Percentiles rank a stretch among this genome's conserved stretches.
Evolutionary conservation across 2,329 filamentous ascomycete genomes (phyloP).

Genomic region (Alternaria ventricosa): DNA sequence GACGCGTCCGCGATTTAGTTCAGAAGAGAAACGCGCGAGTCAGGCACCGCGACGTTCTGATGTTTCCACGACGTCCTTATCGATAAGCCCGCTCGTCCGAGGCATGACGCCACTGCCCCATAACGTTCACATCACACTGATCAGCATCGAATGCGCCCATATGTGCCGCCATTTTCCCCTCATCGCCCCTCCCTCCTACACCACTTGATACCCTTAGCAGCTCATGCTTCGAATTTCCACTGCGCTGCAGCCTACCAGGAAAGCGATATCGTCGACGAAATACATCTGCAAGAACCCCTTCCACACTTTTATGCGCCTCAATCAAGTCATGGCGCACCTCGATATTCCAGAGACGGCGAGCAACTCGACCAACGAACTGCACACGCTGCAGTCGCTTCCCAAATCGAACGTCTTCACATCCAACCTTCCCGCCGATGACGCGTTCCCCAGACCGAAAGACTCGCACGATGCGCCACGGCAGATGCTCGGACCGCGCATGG

Average conservation of each 20-base stretch:
- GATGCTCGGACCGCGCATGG: slow-evolving; percentile 78
- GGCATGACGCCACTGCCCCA: slow-evolving; percentile 32
- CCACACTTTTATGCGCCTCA: slow-evolving; percentile 43
- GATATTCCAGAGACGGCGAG: slow-evolving; percentile 34
- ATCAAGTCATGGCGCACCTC: slow-evolving; percentile 55
- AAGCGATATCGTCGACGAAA: slow-evolving; percentile 2
- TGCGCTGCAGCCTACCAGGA: slow-evolving; percentile 9
- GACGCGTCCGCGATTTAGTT: neutral
- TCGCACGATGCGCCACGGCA: slow-evolving; percentile 83
- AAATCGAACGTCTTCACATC: slow-evolving; percentile 71
- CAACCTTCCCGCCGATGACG: slow-evolving; percentile 75
- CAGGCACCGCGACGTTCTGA: slow-evolving; percentile 12
- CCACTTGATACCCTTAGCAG: neutral
- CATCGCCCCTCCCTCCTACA: neutral
- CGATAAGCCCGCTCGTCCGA: slow-evolving; percentile 22
- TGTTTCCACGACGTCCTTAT: slow-evolving; percentile 14
- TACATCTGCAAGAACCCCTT: slow-evolving; percentile 9
- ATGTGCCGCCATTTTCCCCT: slow-evolving; percentile 19
- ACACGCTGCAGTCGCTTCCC: slow-evolving; percentile 60
- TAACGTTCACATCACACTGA: slow-evolving; percentile 25
- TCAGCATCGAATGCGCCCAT: neutral
- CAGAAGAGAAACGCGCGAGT: slow-evolving; percentile 17
- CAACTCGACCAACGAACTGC: slow-evolving; percentile 14
- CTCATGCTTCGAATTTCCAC: slow-evolving; percentile 26
- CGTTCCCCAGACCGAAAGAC: slow-evolving; percentile 78